Conservation (phyloP, 225 moss, liverwort and hornwort species). For the Sphagnum contortum region DNA sequence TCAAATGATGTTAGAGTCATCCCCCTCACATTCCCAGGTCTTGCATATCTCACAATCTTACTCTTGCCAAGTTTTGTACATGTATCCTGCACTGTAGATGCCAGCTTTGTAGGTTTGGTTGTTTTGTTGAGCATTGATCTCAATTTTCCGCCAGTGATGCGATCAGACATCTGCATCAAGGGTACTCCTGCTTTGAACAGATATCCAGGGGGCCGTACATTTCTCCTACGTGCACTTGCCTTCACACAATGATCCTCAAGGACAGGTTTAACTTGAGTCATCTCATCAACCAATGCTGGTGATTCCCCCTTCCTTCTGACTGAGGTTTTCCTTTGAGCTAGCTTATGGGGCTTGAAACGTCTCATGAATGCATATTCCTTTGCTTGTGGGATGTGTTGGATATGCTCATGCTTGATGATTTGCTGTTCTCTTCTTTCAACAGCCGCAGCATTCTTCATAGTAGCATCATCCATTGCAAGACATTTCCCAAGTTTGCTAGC, state of each 20-base stretch:
- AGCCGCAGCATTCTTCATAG: not conserved
- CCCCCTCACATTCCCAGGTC: no score
- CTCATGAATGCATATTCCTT: not conserved
- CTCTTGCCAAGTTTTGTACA: no score
- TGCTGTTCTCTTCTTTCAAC: not conserved
- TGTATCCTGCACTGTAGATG: no score
- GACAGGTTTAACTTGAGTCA: constrained; percentile 22
- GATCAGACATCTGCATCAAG: constrained; percentile 11
- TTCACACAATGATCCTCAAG: constrained; percentile 13
- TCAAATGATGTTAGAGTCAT: no score
- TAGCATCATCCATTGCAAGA: not conserved
- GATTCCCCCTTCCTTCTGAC: constrained; percentile 9
- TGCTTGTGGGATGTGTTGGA: not conserved
- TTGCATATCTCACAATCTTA: no score
- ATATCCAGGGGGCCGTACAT: constrained; percentile 8
- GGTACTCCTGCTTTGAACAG: constrained; percentile 14
- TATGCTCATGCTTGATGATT: not conserved
- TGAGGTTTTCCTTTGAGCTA: constrained; percentile 3
- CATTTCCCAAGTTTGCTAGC: not conserved
- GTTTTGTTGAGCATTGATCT: constrained; percentile 5
- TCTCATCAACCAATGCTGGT: constrained; percentile 42
- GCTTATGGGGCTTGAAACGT: not conserved
- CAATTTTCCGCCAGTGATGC: constrained; percentile 4
- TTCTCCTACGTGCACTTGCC: constrained; percentile 10
- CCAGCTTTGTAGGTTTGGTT: no score